Evolutionary conservation across 2,329 filamentous ascomycete species (phyloP).

Genomic region (Reticulascus tulasneorum): DNA sequence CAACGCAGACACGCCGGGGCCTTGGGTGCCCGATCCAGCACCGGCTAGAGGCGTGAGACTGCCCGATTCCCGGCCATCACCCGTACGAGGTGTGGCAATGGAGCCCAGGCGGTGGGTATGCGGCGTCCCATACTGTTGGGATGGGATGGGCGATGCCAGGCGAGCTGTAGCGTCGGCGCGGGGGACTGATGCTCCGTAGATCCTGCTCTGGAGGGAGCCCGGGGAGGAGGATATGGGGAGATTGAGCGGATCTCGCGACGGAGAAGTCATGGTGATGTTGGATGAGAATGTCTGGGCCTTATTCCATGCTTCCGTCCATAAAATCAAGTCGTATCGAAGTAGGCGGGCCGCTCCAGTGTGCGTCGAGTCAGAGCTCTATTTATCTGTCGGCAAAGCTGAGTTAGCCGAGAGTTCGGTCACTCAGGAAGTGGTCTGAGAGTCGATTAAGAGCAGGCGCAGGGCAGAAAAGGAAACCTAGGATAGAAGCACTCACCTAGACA

Average conservation of each 20-base stretch:
- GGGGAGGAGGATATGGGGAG: constrained; percentile 25
- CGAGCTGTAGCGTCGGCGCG: constrained; percentile 59
- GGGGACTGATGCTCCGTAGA: no score
- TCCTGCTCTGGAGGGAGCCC: constrained; percentile 37
- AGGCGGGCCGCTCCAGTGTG: no score
- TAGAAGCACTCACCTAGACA: constrained; percentile 10
- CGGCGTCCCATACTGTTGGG: constrained; percentile 30
- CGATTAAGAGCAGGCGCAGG: no score
- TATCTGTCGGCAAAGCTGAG: no score
- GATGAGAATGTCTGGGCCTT: constrained; percentile 2
- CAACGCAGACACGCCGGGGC: constrained; percentile 81
- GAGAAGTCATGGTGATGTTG: constrained; percentile 29
- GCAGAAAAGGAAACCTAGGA: no score
- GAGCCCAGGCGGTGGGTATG: constrained; percentile 42
- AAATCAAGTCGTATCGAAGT: constrained; percentile 8
- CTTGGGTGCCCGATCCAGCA: constrained; percentile 58
- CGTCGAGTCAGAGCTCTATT: no score
- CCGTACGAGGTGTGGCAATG: constrained; percentile 20
- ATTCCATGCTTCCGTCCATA: constrained; percentile 1
- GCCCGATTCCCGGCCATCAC: constrained; percentile 39
- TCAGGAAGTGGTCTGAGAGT: no score
- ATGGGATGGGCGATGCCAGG: constrained; percentile 53
- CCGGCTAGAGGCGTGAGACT: constrained; percentile 62
- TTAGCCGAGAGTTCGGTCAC: no score
- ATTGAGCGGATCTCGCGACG: constrained; percentile 32